Conservation (phyloP, 176 grass and related monocot species). For the Canna indica region DNA sequence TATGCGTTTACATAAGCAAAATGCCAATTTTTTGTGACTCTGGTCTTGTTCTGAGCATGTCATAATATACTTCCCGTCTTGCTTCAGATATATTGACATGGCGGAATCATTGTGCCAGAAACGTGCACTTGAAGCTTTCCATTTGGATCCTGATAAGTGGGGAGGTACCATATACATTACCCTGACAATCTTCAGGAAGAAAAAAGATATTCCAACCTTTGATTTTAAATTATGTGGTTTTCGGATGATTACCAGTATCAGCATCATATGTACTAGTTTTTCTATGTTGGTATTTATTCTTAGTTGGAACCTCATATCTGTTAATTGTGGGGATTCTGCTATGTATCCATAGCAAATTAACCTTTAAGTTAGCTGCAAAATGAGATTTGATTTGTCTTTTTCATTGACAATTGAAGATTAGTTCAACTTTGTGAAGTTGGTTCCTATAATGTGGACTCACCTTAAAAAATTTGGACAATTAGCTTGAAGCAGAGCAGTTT, state of each 20-base stretch:
- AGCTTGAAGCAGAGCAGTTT: constrained; percentile 5
- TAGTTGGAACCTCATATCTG: background rate
- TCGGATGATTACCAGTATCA: background rate
- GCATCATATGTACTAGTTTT: background rate
- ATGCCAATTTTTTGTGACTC: background rate
- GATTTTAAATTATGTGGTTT: background rate
- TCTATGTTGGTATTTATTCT: background rate
- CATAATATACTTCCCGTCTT: constrained; percentile 12
- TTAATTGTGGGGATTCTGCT: too few species aligned
- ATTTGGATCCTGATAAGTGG: constrained; percentile 85
- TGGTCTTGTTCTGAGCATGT: constrained; percentile 10
- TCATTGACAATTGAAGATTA: background rate
- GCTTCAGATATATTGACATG: constrained; percentile 89
- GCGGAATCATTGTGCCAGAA: constrained; percentile 88
- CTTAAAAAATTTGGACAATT: background rate
- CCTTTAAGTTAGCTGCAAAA: background rate
- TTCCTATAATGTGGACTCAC: background rate
- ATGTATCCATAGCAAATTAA: background rate
- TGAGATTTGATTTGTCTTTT: background rate
- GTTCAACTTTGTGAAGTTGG: background rate
- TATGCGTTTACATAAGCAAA: background rate
- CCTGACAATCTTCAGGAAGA: background rate
- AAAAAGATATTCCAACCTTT: background rate
- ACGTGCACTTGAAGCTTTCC: constrained; percentile 82
- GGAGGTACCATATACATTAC: constrained; percentile 45